These are phyloP conservation scores for Wickerhamomyces sp. DNA, from an alignment of 1,139 yeast genomes.

Conservation along the genomic window DNA sequence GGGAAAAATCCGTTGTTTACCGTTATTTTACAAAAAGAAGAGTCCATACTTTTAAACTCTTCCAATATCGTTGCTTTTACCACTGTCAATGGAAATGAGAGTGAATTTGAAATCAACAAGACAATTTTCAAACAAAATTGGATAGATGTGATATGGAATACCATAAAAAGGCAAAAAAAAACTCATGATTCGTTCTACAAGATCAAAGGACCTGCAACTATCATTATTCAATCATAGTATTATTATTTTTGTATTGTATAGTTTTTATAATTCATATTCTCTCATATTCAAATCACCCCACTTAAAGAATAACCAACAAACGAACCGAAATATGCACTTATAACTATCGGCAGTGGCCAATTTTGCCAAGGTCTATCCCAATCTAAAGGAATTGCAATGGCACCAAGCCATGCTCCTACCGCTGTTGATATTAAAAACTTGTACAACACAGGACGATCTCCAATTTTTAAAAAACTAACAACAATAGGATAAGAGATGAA, in stretches of 20 bases:
- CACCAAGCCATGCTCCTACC: conserved; percentile 89
- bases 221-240: no score
- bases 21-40: conserved; percentile 8
- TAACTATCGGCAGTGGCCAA: conserved; percentile 89
- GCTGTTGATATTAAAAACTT: conserved; percentile 42
- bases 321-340: conserved; percentile 76
- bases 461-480: conserved; percentile 60
- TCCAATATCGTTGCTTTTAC: conserved; percentile 10
- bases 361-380: conserved; percentile 98
- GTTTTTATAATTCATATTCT: no score
- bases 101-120: no score
- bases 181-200: conserved; percentile 19
- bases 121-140: no score
- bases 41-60: conserved; percentile 10
- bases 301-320: conserved; percentile 46
- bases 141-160: no score
- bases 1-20: conserved; percentile 14
- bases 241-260: no score
- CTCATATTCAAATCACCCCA: no score
- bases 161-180: no score
- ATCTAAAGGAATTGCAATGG: conserved; percentile 88
- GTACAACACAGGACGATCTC: conserved; percentile 48
- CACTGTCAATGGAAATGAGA: background rate
- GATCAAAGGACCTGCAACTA: conserved; percentile 25
- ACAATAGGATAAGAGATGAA: conserved; percentile 47